phyloP scores from a whole-genome alignment of 345 rosid species.

The Isatis tinctoria region DNA sequence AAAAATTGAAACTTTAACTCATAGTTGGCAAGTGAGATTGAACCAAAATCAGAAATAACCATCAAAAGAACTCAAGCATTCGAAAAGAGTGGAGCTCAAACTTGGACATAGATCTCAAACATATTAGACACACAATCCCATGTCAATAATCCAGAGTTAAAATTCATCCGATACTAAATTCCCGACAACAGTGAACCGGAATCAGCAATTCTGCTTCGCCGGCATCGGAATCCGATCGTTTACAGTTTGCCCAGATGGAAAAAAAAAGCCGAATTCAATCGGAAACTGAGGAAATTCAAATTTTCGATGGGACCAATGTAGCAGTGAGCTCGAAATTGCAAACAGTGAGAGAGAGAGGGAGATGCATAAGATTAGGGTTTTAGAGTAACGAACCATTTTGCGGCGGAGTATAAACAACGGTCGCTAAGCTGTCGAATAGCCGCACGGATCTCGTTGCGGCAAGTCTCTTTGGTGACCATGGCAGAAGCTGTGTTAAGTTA shows the following conservation, averaged over 20 bases:
- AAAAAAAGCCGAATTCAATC: neutral
- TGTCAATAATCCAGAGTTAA: neutral
- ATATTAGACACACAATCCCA: neutral
- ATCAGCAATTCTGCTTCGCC: neutral
- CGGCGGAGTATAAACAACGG: constrained; percentile 84
- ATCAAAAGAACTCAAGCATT: neutral
- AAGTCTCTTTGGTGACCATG: constrained; percentile 81
- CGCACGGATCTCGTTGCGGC: constrained; percentile 71
- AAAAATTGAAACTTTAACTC: neutral
- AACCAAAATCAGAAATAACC: neutral
- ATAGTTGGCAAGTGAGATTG: neutral
- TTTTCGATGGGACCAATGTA: neutral
- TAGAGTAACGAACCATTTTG: constrained; percentile 65
- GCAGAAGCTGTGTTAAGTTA: neutral
- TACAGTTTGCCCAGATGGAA: neutral
- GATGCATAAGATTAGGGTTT: constrained; percentile 40
- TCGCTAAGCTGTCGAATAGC: constrained; percentile 83
- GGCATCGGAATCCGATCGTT: neutral
- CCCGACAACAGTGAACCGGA: neutral
- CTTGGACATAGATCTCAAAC: neutral
- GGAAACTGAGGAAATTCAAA: neutral
- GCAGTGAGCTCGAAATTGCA: constrained; percentile 1
- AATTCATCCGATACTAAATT: neutral
- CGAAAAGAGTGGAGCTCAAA: neutral
- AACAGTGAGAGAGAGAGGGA: neutral